These are phyloP conservation scores for Ramularia endophylla DNA, from an alignment of 2,329 filamentous ascomycete species.

Conservation along the genomic window DNA sequence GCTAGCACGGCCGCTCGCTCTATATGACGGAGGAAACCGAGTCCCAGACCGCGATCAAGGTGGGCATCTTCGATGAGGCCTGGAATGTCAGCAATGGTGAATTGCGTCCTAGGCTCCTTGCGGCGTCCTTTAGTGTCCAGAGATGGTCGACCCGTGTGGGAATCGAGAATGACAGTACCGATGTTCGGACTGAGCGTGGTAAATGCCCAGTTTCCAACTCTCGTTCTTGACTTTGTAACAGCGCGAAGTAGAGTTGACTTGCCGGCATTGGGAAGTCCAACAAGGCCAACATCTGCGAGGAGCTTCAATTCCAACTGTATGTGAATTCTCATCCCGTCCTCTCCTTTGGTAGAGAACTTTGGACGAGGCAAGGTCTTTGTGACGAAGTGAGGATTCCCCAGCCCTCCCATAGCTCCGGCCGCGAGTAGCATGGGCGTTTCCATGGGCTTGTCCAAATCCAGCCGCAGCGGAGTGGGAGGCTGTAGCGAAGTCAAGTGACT, in stretches of 20 bases:
- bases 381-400: slow-evolving; percentile 91
- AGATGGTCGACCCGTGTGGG: slow-evolving; percentile 68
- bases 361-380: slow-evolving; percentile 69
- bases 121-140: slow-evolving; percentile 43
- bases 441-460: slow-evolving; percentile 61
- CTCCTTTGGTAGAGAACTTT: slow-evolving; percentile 83
- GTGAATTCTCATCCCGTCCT: slow-evolving; percentile 68
- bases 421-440: slow-evolving; percentile 78
- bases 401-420: slow-evolving; percentile 78
- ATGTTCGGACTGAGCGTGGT: slow-evolving; percentile 94
- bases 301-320: slow-evolving; percentile 90
- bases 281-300: slow-evolving; percentile 87
- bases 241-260: slow-evolving; percentile 89
- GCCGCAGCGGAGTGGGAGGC: slow-evolving; percentile 61
- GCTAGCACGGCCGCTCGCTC: slow-evolving; percentile 89
- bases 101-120: slow-evolving; percentile 62
- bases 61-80: slow-evolving; percentile 90
- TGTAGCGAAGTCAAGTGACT: slow-evolving; percentile 59
- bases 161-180: slow-evolving; percentile 88
- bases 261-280: slow-evolving; percentile 91
- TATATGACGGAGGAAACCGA: slow-evolving; percentile 88
- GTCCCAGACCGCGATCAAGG: slow-evolving; percentile 81
- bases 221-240: slow-evolving; percentile 79
- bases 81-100: slow-evolving; percentile 93
- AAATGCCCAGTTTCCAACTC: slow-evolving; percentile 93